These are phyloP conservation scores for Phytopythium aichiense DNA, from an alignment of 352 stramenopile species.

Conservation along the genomic window DNA sequence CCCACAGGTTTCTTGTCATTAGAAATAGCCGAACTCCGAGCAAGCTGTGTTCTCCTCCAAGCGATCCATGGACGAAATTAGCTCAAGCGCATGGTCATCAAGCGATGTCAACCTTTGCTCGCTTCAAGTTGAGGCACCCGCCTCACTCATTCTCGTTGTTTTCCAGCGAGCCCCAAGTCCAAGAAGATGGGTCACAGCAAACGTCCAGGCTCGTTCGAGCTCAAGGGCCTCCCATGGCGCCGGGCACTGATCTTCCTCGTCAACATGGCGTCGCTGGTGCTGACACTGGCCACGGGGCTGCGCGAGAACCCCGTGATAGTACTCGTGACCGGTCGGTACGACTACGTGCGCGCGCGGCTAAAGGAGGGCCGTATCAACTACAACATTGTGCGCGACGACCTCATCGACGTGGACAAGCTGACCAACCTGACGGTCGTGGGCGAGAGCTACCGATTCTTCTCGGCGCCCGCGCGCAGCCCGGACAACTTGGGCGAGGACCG, in stretches of 20 bases:
- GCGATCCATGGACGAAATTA: too few relatives aligned
- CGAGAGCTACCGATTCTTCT: constrained; percentile 27
- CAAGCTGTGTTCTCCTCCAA: too few relatives aligned
- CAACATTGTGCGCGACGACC: constrained; percentile 16
- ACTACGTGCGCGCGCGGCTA: constrained; percentile 19
- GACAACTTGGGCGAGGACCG: constrained; percentile 31
- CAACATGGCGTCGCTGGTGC: constrained; percentile 23
- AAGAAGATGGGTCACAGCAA: neutral
- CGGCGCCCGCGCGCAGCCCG: constrained; percentile 20
- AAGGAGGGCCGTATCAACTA: constrained; percentile 23
- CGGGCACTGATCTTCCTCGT: constrained; percentile 10
- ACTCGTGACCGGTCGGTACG: constrained; percentile 22
- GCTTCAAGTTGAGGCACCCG: too few relatives aligned
- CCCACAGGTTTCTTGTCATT: too few relatives aligned
- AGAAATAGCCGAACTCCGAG: too few relatives aligned
- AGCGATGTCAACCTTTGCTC: too few relatives aligned
- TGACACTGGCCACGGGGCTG: constrained; percentile 33
- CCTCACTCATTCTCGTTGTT: too few relatives aligned
- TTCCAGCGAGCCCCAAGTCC: too few relatives aligned
- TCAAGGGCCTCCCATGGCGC: neutral
- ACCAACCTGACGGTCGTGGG: constrained; percentile 26
- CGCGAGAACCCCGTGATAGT: constrained; percentile 35
- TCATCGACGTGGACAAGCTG: constrained; percentile 10
- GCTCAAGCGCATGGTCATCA: too few relatives aligned
- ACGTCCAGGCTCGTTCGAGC: neutral